These are phyloP conservation scores for Phytophthora pinifolia DNA, from an alignment of 352 stramenopile genomes.

Conservation along the genomic window DNA sequence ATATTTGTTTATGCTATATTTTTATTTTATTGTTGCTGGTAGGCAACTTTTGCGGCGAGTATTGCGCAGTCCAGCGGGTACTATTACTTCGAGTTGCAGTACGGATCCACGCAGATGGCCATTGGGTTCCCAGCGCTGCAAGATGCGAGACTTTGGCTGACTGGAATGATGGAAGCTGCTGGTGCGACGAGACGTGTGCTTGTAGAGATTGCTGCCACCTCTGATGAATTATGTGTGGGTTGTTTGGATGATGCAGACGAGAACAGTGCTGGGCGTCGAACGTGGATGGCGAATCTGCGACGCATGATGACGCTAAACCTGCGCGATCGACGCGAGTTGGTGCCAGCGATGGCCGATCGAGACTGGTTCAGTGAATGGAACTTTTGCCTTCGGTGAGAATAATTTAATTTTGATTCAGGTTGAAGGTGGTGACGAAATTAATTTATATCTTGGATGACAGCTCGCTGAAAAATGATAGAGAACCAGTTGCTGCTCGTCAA, in stretches of 20 bases:
- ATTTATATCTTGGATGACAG: slow-evolving; percentile 16
- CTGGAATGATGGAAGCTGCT: slow-evolving; percentile 62
- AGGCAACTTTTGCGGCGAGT: slow-evolving; percentile 42
- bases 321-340: slow-evolving; percentile 50
- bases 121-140: slow-evolving; percentile 54
- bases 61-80: slow-evolving; percentile 47
- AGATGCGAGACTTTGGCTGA: slow-evolving; percentile 55
- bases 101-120: slow-evolving; percentile 37
- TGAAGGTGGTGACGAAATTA: background rate
- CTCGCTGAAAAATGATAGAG: slow-evolving; percentile 39
- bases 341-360: slow-evolving; percentile 57
- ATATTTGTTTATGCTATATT: slow-evolving; percentile 1
- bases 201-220: too few species aligned
- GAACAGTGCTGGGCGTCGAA: slow-evolving; percentile 65
- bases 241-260: slow-evolving; percentile 37
- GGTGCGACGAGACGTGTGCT: slow-evolving; percentile 15
- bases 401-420: background rate
- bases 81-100: slow-evolving; percentile 64
- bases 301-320: slow-evolving; percentile 51
- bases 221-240: slow-evolving; percentile 1
- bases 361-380: slow-evolving; percentile 86
- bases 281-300: slow-evolving; percentile 65
- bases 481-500: slow-evolving; percentile 39
- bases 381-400: slow-evolving; percentile 58
- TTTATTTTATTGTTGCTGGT: slow-evolving; percentile 5